Percentiles rank a stretch among this genome's conserved stretches.
Evolutionary conservation across 306 rosid genomes (phyloP).

Genomic region (Pyrus bretschneideri): DNA sequence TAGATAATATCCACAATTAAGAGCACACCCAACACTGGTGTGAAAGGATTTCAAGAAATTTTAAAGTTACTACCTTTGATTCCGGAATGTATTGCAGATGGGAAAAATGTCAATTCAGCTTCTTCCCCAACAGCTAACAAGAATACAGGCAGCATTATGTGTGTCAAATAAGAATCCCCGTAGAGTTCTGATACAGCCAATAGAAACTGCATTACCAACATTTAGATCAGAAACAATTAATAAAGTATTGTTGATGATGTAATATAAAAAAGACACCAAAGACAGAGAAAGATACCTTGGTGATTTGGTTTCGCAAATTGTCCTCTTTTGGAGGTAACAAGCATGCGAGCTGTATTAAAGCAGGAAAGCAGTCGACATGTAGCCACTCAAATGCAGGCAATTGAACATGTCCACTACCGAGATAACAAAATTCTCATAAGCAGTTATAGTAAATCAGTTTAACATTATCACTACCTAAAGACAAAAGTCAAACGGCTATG

Average conservation of each 20-base stretch:
- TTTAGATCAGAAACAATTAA: slow-evolving; percentile 21
- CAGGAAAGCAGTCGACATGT: slow-evolving; percentile 84
- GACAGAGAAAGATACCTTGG: slow-evolving; percentile 46
- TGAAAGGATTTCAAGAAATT: slow-evolving; percentile 11
- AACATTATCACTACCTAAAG: slow-evolving; percentile 7
- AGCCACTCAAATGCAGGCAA: slow-evolving; percentile 95
- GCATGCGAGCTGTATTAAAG: slow-evolving; percentile 73
- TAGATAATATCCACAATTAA: slow-evolving; percentile 14
- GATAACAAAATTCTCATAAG: slow-evolving; percentile 23
- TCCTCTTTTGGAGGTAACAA: slow-evolving; percentile 90
- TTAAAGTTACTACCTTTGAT: slow-evolving; percentile 50
- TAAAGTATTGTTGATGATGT: slow-evolving; percentile 6
- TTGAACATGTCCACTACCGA: slow-evolving; percentile 64
- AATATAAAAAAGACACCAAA: not conserved
- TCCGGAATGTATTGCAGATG: slow-evolving; percentile 60
- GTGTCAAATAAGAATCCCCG: slow-evolving; percentile 76
- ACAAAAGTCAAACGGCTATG: slow-evolving; percentile 12
- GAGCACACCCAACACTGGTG: slow-evolving; percentile 11
- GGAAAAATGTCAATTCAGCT: slow-evolving; percentile 70
- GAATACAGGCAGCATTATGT: slow-evolving; percentile 85
- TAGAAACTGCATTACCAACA: slow-evolving; percentile 59
- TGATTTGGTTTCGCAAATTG: slow-evolving; percentile 61
- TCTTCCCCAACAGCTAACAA: slow-evolving; percentile 71
- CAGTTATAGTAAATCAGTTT: slow-evolving; percentile 18
- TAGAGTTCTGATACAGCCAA: slow-evolving; percentile 68